Conservation (phyloP, 75 land plant genomes). For the Pinus albicaulis region DNA sequence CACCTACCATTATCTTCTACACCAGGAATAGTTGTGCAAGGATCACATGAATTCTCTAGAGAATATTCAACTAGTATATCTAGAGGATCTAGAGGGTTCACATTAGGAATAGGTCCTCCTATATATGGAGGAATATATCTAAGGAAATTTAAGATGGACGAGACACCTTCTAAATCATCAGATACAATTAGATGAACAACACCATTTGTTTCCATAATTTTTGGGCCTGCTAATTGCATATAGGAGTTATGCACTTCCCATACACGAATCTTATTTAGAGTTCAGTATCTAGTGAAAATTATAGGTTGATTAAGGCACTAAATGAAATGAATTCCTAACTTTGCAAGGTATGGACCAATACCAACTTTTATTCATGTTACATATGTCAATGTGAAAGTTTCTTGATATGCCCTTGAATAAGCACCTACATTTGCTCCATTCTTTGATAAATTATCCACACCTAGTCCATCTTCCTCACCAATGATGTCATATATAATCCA, state of each 20-base stretch:
- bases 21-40: constrained; percentile 92
- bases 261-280: constrained; percentile 95
- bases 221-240: constrained; percentile 99
- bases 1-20: constrained; percentile 60
- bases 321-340: constrained; percentile 98
- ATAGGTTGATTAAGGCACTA: constrained; percentile 95
- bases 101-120: constrained; percentile 83
- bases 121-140: constrained; percentile 78
- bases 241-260: constrained; percentile 97
- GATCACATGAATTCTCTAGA: constrained; percentile 90
- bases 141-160: constrained; percentile 89
- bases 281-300: constrained; percentile 91
- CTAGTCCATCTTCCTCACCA: constrained; percentile 92
- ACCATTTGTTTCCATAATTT: constrained; percentile 98
- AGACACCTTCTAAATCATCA: constrained; percentile 93
- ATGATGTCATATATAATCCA: constrained; percentile 89
- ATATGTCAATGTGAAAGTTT: constrained; percentile 94
- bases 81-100: constrained; percentile 57
- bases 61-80: constrained; percentile 72
- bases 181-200: constrained; percentile 89
- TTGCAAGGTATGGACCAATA: constrained; percentile 95
- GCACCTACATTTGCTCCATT: constrained; percentile 98
- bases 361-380: constrained; percentile 97
- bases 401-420: constrained; percentile 85
- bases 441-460: constrained; percentile 91